Evolutionary conservation across 2,329 filamentous ascomycete genomes (phyloP).

Genomic region (Ophiostoma populinum): DNA sequence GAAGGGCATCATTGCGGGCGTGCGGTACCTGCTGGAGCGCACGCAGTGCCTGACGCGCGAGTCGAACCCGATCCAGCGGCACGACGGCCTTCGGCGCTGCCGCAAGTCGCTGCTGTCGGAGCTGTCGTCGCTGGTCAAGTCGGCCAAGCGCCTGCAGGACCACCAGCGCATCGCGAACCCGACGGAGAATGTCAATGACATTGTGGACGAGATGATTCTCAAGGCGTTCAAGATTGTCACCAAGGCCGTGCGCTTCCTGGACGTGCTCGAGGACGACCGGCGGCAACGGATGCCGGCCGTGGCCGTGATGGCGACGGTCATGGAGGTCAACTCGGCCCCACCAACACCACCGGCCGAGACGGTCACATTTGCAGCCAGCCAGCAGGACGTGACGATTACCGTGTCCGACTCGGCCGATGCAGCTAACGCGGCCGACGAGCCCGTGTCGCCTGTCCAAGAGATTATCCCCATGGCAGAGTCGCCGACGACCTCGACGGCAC

Average conservation of each 20-base stretch:
- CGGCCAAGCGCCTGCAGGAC: slow-evolving; percentile 71
- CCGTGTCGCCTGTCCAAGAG: no score
- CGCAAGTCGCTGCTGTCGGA: slow-evolving; percentile 82
- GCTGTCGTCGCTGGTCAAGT: slow-evolving; percentile 75
- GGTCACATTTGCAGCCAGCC: slow-evolving; percentile 22
- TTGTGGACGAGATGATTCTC: slow-evolving; percentile 82
- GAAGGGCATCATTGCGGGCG: slow-evolving; percentile 82
- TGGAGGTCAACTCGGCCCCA: slow-evolving; percentile 39
- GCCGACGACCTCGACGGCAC: slow-evolving; percentile 15
- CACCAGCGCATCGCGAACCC: slow-evolving; percentile 34
- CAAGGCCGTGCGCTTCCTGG: slow-evolving; percentile 74
- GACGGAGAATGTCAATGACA: slow-evolving; percentile 47
- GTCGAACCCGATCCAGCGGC: slow-evolving; percentile 53
- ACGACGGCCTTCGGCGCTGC: slow-evolving; percentile 59
- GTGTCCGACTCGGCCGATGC: slow-evolving; percentile 4
- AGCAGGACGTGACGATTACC: slow-evolving; percentile 17
- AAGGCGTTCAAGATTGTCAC: slow-evolving; percentile 92
- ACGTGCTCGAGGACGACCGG: slow-evolving; percentile 57
- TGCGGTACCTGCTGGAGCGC: slow-evolving; percentile 74
- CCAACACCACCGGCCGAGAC: slow-evolving; percentile 47
- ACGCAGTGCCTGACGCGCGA: slow-evolving; percentile 79
- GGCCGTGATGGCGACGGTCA: slow-evolving; percentile 41
- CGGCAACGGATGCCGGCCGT: slow-evolving; percentile 32
- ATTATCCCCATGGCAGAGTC: neutral
- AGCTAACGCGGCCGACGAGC: neutral